phyloP scores from a whole-genome alignment of 2,329 filamentous ascomycete species.

The Colletotrichum eleusines region DNA sequence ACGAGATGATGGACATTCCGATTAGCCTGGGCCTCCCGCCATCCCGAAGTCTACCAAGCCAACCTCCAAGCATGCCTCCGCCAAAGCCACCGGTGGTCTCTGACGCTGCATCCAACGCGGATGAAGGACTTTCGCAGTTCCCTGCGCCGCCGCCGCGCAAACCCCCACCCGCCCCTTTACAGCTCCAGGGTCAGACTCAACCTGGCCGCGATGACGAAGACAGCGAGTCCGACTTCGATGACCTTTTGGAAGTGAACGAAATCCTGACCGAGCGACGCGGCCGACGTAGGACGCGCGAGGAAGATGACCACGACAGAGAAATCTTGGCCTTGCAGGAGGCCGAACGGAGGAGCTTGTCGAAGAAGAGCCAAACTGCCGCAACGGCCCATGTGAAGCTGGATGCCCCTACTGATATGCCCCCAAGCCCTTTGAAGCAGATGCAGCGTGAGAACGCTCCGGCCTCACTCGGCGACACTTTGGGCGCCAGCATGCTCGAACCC shows the following conservation, averaged over 20 bases:
- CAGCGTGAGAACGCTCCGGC: slow-evolving; percentile 57
- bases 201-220: slow-evolving; percentile 67
- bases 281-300: slow-evolving; percentile 85
- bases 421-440: slow-evolving; percentile 53
- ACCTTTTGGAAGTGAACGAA: slow-evolving; percentile 77
- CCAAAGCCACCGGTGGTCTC: slow-evolving; percentile 61
- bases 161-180: slow-evolving; percentile 85
- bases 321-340: slow-evolving; percentile 74
- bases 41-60: slow-evolving; percentile 66
- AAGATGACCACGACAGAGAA: slow-evolving; percentile 86
- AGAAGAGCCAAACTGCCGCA: slow-evolving; percentile 68
- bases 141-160: slow-evolving; percentile 78
- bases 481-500: slow-evolving; percentile 51
- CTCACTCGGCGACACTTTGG: slow-evolving; percentile 67
- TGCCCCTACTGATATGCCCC: slow-evolving; percentile 50
- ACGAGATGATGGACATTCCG: slow-evolving; percentile 59
- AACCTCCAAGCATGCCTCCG: slow-evolving; percentile 65
- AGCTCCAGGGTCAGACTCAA: slow-evolving; percentile 67
- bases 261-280: slow-evolving; percentile 74
- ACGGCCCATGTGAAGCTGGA: slow-evolving; percentile 54
- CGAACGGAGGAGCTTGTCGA: slow-evolving; percentile 78
- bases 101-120: slow-evolving; percentile 58
- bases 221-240: slow-evolving; percentile 86
- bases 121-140: slow-evolving; percentile 63
- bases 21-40: slow-evolving; percentile 66